Evolutionary conservation across 129 eudicot species (phyloP), one percentile per base, ranked within the genome.

Genomic region (Logfia minima): DNA sequence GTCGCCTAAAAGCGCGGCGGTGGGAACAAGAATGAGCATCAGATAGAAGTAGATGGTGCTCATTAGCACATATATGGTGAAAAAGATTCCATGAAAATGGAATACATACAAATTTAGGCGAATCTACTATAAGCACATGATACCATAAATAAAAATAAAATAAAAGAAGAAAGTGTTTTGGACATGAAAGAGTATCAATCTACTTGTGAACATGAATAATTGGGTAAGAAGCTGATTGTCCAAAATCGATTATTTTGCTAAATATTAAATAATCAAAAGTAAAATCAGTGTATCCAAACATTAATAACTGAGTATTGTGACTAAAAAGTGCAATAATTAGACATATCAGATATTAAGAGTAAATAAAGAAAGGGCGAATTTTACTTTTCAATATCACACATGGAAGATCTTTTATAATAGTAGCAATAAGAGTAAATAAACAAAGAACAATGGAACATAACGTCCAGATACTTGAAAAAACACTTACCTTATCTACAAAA

Each of bases 31-130:
- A 79, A 92, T 68, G 53, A 92, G 19, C 73, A 89, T 86, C 58
- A 92, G 75, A 84, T 92, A 92, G 87, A 92, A 92, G 83, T 86
- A 89, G 55, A 80, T 26, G 26, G 97, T 92, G 68, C 92, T 89
- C 92, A 92, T 92, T 72, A 92, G 81, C 67, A 85, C 87, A 81
- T 66, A 86, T 71, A 92, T 87, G 75, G 86, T 79, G 41, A 75
- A 87, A 78, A 80, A 92, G 34, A 89, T 85, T 62, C 89, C 96
- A 97, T 93, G 92, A 86, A 87, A 55, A 72, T 63, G 8, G 45
- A 66, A 65, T 2, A 29, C 5, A 66, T 4, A 37, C 61, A 55
- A 64, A 48, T 58, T 18, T 23, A 63, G 31, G 23, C 21, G 4
- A 13, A 45, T 21, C 39, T n/a, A 6, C 2, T 0, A 5, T 26